Evolutionary conservation across 768 basidiomycete genomes (phyloP).

Genomic region (Mycena amicta): DNA sequence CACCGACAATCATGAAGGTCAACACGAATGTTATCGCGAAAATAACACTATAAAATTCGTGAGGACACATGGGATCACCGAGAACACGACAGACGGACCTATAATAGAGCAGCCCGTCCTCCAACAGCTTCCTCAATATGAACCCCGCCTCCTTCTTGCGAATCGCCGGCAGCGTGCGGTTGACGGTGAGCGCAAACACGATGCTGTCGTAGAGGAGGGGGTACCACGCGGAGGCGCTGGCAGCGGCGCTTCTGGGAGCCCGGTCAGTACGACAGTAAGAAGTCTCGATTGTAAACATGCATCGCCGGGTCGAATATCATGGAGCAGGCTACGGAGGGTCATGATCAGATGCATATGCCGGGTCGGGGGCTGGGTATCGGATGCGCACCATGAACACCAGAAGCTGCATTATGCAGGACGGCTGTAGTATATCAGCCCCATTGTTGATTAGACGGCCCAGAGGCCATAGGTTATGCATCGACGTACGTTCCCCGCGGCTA

Average conservation of each 20-base stretch:
- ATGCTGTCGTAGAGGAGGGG: constrained; percentile 31
- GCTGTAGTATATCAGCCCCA: neutral
- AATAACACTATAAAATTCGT: constrained; percentile 23
- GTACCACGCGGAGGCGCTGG: constrained; percentile 36
- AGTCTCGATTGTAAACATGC: constrained; percentile 12
- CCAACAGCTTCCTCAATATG: constrained; percentile 28
- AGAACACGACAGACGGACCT: constrained; percentile 15
- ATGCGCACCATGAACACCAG: constrained; percentile 21
- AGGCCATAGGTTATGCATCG: too few species aligned
- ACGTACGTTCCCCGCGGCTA: constrained; percentile 33
- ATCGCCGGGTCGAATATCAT: constrained; percentile 37
- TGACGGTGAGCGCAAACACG: constrained; percentile 30
- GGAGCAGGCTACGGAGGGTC: constrained; percentile 37
- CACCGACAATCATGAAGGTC: constrained; percentile 32
- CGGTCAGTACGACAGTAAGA: neutral
- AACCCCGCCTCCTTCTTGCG: constrained; percentile 19
- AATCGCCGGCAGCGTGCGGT: constrained; percentile 27
- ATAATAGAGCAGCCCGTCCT: constrained; percentile 33
- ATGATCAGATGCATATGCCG: too few species aligned
- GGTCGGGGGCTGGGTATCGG: neutral
- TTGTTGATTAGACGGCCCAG: neutral
- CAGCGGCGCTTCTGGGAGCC: constrained; percentile 22
- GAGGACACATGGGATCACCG: neutral
- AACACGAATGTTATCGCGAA: constrained; percentile 30
- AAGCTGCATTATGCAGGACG: constrained; percentile 14